Conservation (phyloP, 768 basidiomycete genomes). For the Russula dissimulans region DNA sequence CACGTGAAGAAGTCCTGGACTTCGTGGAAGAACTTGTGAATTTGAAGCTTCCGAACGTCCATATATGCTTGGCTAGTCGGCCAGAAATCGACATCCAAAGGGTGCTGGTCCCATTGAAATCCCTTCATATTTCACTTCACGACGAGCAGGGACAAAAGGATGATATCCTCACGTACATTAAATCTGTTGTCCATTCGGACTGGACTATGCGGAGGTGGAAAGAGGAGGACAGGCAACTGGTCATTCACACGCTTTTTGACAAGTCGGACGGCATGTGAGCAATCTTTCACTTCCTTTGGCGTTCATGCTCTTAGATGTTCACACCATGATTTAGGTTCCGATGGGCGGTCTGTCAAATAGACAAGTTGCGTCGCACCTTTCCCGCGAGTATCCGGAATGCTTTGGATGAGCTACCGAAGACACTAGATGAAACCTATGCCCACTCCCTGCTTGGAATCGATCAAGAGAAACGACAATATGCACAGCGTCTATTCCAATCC, state of each 20-base stretch:
- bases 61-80: neutral
- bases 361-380: neutral
- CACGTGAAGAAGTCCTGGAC: neutral
- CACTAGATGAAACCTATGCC: neutral
- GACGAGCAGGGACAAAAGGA: neutral
- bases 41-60: neutral
- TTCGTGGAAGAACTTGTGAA: neutral
- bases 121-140: neutral
- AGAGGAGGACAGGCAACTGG: neutral
- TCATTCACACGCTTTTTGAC: neutral
- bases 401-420: neutral
- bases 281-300: no score
- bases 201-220: neutral
- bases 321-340: neutral
- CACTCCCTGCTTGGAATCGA: neutral
- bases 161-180: neutral
- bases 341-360: neutral
- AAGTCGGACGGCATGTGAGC: neutral
- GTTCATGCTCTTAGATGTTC: no score
- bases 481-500: neutral
- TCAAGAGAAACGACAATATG: neutral
- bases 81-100: neutral
- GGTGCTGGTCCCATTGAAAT: neutral
- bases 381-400: neutral
- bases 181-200: neutral